These are phyloP conservation scores for Apiospora malaysiana DNA, from an alignment of 2,329 filamentous ascomycete genomes.

Conservation along the genomic window DNA sequence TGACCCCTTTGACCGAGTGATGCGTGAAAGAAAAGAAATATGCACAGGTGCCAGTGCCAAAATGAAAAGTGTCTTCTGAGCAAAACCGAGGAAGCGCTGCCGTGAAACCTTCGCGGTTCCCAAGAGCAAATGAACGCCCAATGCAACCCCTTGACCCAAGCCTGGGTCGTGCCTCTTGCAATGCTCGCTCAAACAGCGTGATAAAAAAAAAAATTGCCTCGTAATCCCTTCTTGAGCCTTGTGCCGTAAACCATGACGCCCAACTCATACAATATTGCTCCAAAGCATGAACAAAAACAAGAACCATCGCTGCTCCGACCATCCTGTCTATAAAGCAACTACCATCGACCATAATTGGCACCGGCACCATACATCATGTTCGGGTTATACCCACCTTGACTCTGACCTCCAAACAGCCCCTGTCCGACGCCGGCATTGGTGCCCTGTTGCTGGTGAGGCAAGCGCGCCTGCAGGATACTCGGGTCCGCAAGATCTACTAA, in stretches of 20 bases:
- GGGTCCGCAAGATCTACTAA: slow-evolving; percentile 99
- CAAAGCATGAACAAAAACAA: slow-evolving; percentile 27
- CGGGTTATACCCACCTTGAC: slow-evolving; percentile 93
- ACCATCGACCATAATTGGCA: slow-evolving; percentile 74
- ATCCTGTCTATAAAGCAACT: slow-evolving; percentile 29
- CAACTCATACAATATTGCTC: slow-evolving; percentile 35
- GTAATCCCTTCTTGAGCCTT: slow-evolving; percentile 34
- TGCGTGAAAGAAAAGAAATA: slow-evolving; percentile 32
- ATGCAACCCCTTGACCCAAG: slow-evolving; percentile 41
- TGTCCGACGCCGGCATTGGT: slow-evolving; percentile 84
- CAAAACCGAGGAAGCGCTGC: slow-evolving; percentile 35
- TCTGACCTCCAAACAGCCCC: slow-evolving; percentile 83
- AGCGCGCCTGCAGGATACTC: slow-evolving; percentile 97
- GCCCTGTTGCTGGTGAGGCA: slow-evolving; percentile 81
- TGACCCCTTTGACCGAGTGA: slow-evolving; percentile 46
- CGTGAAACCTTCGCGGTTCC: slow-evolving; percentile 21
- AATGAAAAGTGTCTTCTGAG: slow-evolving; percentile 32
- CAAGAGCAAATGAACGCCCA: slow-evolving; percentile 42
- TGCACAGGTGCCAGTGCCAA: slow-evolving; percentile 30
- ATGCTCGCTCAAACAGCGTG: slow-evolving; percentile 55
- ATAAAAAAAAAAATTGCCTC: slow-evolving; percentile 40
- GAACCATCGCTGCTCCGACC: slow-evolving; percentile 28
- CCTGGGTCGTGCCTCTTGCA: slow-evolving; percentile 44
- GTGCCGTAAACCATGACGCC: slow-evolving; percentile 37
- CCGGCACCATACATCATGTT: slow-evolving; percentile 76